Evolutionary conservation across 2,329 filamentous ascomycete genomes (phyloP).

Genomic region (Epichloe sp.): DNA sequence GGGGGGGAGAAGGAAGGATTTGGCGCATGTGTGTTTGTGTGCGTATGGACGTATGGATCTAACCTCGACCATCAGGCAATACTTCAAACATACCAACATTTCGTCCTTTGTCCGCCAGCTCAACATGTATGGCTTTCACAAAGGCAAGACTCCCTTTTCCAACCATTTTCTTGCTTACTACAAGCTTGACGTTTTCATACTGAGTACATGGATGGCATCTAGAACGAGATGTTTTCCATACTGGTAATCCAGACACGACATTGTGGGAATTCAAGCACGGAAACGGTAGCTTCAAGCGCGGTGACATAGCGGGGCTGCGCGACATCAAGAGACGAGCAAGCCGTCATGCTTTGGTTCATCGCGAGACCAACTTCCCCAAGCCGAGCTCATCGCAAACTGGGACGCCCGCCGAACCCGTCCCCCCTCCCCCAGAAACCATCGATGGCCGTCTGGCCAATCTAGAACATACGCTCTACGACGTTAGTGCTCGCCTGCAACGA

Average conservation of each 20-base stretch:
- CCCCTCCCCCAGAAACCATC: conserved; percentile 53
- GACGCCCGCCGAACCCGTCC: conserved; percentile 70
- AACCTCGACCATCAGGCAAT: conserved; percentile 51
- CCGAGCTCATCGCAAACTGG: conserved; percentile 64
- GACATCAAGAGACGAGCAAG: conserved; percentile 95
- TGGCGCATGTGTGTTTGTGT: background rate
- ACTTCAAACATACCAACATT: conserved; percentile 99
- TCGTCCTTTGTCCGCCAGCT: conserved; percentile 95
- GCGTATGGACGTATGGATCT: conserved; percentile 3
- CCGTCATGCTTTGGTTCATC: conserved; percentile 81
- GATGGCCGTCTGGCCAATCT: conserved; percentile 64
- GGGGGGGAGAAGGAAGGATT: background rate
- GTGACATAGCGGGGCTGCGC: conserved; percentile 76
- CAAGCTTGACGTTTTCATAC: background rate
- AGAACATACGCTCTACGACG: conserved; percentile 73
- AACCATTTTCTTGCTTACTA: background rate
- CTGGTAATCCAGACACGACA: conserved; percentile 80
- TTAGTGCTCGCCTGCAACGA: conserved; percentile 61
- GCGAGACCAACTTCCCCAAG: conserved; percentile 76
- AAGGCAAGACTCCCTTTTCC: conserved; percentile 47
- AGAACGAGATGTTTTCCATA: conserved; percentile 99
- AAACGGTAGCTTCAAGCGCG: conserved; percentile 91
- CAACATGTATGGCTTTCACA: conserved; percentile 99
- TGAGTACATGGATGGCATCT: background rate
- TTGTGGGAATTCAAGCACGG: conserved; percentile 99